A percentile compares a stretch with the other conserved stretches of the same genome.
These are phyloP conservation scores for Gossypium anomalum DNA, from an alignment of 345 rosid genomes.

Conservation along the genomic window DNA sequence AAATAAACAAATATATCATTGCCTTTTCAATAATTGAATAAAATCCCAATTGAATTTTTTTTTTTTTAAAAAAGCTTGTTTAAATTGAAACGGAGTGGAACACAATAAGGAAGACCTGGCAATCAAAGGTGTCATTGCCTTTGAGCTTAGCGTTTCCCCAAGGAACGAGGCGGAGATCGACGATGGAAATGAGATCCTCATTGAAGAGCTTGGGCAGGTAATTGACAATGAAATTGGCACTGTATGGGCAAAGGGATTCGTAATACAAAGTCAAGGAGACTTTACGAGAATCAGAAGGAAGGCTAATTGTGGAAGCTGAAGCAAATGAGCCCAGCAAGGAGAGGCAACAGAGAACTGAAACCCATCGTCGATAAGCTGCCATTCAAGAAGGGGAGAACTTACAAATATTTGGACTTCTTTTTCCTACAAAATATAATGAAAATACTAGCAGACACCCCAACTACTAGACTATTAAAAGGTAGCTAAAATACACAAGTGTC, in stretches of 20 bases:
- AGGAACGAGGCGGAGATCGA: slow-evolving; percentile 69
- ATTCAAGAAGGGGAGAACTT: not conserved
- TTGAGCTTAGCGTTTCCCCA: slow-evolving; percentile 73
- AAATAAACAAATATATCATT: not conserved
- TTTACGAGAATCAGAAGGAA: slow-evolving; percentile 29
- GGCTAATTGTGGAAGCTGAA: slow-evolving; percentile 3
- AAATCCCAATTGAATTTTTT: not conserved
- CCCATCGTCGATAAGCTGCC: not conserved
- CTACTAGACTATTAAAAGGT: not conserved
- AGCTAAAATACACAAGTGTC: not conserved
- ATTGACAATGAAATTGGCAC: slow-evolving; percentile 61
- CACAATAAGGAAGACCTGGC: slow-evolving; percentile 52
- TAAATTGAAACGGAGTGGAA: not conserved
- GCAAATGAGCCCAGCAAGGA: not conserved
- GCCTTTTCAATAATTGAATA: not conserved
- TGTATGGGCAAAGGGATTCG: slow-evolving; percentile 79
- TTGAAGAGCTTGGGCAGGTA: slow-evolving; percentile 47
- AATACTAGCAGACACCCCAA: not conserved
- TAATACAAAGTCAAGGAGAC: slow-evolving; percentile 62
- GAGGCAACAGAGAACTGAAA: not conserved
- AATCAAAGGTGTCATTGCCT: slow-evolving; percentile 49
- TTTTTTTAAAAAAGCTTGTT: not conserved
- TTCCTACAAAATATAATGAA: not conserved
- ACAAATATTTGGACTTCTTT: not conserved
- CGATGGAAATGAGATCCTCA: slow-evolving; percentile 55